Conservation (phyloP, 495 filamentous ascomycete species). For the Podospora tetraspora region DNA sequence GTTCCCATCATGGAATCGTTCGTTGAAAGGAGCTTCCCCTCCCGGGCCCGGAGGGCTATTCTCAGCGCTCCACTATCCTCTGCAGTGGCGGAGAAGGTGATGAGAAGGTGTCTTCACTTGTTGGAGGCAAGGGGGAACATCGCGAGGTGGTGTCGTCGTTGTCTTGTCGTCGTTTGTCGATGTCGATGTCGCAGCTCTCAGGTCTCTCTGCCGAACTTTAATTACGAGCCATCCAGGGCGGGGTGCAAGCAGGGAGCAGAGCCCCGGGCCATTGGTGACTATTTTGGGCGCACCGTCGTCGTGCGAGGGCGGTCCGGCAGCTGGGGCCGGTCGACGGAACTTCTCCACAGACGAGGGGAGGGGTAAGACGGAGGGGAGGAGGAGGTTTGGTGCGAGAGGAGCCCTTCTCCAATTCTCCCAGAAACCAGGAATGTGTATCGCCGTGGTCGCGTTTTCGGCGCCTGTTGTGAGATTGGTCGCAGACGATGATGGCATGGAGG, state of each 20-base stretch:
- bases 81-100: background rate
- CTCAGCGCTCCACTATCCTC: background rate
- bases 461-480: background rate
- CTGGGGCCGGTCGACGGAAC: conserved; percentile 10
- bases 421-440: conserved; percentile 5
- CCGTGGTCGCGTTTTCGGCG: background rate
- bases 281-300: conserved; percentile 11
- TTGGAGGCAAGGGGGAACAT: background rate
- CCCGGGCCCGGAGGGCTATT: background rate
- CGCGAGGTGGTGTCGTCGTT: background rate
- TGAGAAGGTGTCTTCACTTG: background rate
- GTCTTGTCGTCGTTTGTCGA: conserved; percentile 1
- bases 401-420: conserved; percentile 1
- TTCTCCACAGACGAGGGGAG: conserved; percentile 7
- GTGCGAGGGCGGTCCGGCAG: conserved; percentile 7
- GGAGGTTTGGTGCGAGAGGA: background rate
- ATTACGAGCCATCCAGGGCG: conserved; percentile 7
- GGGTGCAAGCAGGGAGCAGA: conserved; percentile 2
- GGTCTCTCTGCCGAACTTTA: conserved; percentile 8
- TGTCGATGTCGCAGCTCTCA: too few species aligned
- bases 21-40: background rate
- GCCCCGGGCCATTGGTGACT: conserved; percentile 8
- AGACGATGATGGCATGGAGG: background rate
- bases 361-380: background rate
- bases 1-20: background rate